Evolutionary conservation across 768 basidiomycete species (phyloP), one percentile per base, ranked within the genome.

Genomic region (Pulveroboletus sp.): DNA sequence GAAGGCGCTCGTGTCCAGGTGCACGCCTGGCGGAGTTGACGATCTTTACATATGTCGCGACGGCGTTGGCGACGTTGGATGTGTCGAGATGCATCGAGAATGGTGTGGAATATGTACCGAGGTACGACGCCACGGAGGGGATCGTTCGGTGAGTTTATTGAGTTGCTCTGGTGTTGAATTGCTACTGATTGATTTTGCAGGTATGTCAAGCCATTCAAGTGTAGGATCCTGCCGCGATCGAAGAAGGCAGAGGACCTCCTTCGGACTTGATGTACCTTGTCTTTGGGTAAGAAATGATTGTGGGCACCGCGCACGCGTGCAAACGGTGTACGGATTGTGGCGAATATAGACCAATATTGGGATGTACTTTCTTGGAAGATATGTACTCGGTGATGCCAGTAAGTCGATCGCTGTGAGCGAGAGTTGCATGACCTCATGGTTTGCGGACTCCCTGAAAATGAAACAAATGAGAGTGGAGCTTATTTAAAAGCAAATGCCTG

Each of bases 171-270:
- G 10, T 18, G 30, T 15, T 6, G 1, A 11, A 24, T n/a, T 32
- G 1, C 5, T 8, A 28, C 10, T 6, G 14, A n/a, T 3, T 38
- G 13, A 18, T 3, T 8, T 40, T 18, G 1, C 21, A 59, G 57
- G 8, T 43, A 40, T 30, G n/a, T 46, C 13, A 31, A 36, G 24
- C 58, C 50, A 17, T 59, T 59, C 46, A 53, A 59, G 32, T 53
- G 54, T 48, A 24, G 8, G 24, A 48, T 53, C 21, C 15, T 6
- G 8, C n/a, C 39, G 4, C 54, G 54, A 7, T 55, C 57, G 1
- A 26, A 43, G 24, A 40, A 37, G 32, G 51, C 45, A 5, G 39
- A 50, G 32, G 45, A 33, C 8, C 45, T 59, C 9, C 49, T 59
- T 30, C 26, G 15, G 3, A 18, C 18, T n/a, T 47, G 18, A 31